These are phyloP conservation scores for Neopestalotiopsis rosae DNA, from an alignment of 2,329 filamentous ascomycete genomes.

Conservation along the genomic window DNA sequence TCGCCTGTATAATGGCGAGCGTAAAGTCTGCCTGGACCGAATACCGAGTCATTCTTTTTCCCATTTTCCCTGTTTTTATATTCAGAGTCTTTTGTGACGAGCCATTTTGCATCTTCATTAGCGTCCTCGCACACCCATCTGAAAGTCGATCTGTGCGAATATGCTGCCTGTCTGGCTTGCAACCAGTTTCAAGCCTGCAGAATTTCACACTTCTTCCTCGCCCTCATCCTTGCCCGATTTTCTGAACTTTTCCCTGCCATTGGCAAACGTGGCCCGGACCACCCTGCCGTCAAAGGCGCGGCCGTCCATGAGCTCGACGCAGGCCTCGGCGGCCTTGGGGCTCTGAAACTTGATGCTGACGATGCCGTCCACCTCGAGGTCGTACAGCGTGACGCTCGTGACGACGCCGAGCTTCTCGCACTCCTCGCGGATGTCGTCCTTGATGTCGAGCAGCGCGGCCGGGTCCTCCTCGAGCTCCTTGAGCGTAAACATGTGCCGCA, in stretches of 20 bases:
- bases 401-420: constrained; percentile 85
- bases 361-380: constrained; percentile 83
- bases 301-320: constrained; percentile 78
- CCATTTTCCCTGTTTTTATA: background rate
- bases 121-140: background rate
- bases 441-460: constrained; percentile 84
- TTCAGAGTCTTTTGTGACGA: background rate
- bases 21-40: too few species aligned
- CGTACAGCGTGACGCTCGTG: constrained; percentile 90
- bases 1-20: background rate
- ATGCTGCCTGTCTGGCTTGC: too few species aligned
- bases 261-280: constrained; percentile 74
- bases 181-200: background rate
- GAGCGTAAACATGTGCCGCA: constrained; percentile 93
- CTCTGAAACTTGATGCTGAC: constrained; percentile 84
- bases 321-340: constrained; percentile 72
- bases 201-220: constrained; percentile 23
- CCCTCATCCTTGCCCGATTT: constrained; percentile 65
- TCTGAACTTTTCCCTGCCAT: constrained; percentile 74
- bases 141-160: background rate
- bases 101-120: background rate
- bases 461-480: constrained; percentile 85
- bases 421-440: constrained; percentile 91
- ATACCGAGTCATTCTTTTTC: background rate
- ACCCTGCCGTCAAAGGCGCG: constrained; percentile 76